These are phyloP conservation scores for Zea mays DNA, from an alignment of 176 grass and related monocot species.

Conservation along the genomic window DNA sequence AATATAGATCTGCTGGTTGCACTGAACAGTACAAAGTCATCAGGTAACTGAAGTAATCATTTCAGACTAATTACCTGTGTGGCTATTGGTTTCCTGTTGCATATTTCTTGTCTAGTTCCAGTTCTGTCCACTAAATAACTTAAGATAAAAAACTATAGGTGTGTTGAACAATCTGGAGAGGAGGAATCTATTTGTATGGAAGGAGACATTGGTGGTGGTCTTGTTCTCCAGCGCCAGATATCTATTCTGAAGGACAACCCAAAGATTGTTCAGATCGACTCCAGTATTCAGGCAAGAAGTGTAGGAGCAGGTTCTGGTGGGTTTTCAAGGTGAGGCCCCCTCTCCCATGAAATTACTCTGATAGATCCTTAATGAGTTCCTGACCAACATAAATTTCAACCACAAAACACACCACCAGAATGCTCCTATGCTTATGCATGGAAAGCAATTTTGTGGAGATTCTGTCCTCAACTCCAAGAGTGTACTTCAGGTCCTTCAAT, in stretches of 20 bases:
- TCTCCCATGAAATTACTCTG: background rate
- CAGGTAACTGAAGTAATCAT: conserved; percentile 41
- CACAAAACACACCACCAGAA: background rate
- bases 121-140: conserved; percentile 26
- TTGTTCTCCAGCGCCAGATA: conserved; percentile 75
- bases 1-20: conserved; percentile 96
- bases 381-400: background rate
- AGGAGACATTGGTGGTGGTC: conserved; percentile 88
- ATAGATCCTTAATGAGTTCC: background rate
- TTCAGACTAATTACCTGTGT: background rate
- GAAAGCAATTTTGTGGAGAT: conserved; percentile 27
- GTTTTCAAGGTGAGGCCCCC: conserved; percentile 73
- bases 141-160: conserved; percentile 33
- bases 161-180: conserved; percentile 76
- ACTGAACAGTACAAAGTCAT: conserved; percentile 77
- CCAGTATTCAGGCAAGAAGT: conserved; percentile 78
- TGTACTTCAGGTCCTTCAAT: background rate
- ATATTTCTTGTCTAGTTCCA: conserved; percentile 3
- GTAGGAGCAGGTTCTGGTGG: conserved; percentile 92
- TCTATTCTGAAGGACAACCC: conserved; percentile 67
- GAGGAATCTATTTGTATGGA: conserved; percentile 87
- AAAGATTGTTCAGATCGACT: conserved; percentile 67
- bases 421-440: background rate
- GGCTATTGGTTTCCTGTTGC: background rate
- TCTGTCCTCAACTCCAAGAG: background rate